Conservation (phyloP, 1,139 yeast genomes). For the Yamadazyma aaseri region DNA sequence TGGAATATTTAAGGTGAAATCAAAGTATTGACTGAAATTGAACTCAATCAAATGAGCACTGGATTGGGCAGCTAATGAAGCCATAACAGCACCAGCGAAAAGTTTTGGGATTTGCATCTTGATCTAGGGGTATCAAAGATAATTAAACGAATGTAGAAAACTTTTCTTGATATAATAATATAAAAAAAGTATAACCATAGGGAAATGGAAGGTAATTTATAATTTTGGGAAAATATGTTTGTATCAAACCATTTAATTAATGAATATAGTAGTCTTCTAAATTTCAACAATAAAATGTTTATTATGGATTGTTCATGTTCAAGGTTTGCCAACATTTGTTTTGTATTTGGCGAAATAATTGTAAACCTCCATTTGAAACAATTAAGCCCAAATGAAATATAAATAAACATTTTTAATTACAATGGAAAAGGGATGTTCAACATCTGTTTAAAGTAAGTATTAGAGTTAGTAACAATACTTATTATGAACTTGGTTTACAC, state of each 20-base stretch:
- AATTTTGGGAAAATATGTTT: too few relatives aligned
- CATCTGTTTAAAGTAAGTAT: too few relatives aligned
- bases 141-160: conserved; percentile 11
- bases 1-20: conserved; percentile 13
- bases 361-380: too few relatives aligned
- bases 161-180: neutral
- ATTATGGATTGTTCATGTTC: conserved; percentile 1
- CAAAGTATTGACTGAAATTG: conserved; percentile 13
- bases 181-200: neutral
- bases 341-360: neutral
- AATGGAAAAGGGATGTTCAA: too few relatives aligned
- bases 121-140: conserved; percentile 1
- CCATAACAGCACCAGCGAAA: conserved; percentile 13
- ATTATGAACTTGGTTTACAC: too few relatives aligned
- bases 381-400: too few relatives aligned
- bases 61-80: conserved; percentile 12
- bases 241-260: neutral
- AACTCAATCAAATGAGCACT: conserved; percentile 9
- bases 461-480: too few relatives aligned
- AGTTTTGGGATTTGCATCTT: conserved; percentile 15
- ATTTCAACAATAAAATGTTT: neutral
- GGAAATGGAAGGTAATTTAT: conserved; percentile 1
- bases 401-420: too few relatives aligned
- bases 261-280: neutral
- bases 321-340: too few relatives aligned